Evolutionary conservation across 2,329 filamentous ascomycete genomes (phyloP).

Genomic region (Talaromyces islandicus): DNA sequence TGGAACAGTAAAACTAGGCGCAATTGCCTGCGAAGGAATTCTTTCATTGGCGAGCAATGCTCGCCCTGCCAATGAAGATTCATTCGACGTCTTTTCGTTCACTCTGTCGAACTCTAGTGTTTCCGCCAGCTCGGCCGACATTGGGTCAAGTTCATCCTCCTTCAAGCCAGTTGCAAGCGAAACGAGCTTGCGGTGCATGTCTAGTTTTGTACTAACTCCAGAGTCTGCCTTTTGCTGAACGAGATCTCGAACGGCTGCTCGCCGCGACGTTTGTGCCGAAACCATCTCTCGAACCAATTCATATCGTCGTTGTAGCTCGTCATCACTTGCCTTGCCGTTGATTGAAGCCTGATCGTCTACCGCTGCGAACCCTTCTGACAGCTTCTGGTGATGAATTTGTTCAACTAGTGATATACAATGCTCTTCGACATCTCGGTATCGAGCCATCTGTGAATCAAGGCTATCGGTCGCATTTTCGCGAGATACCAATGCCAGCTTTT

Average conservation of each 20-base stretch:
- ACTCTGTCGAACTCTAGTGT: conserved; percentile 39
- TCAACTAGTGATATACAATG: conserved; percentile 40
- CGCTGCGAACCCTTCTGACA: conserved; percentile 25
- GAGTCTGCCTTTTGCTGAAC: conserved; percentile 40
- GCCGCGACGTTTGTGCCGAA: conserved; percentile 28
- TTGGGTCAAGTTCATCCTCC: conserved; percentile 42
- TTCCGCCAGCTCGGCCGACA: conserved; percentile 41
- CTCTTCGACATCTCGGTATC: conserved; percentile 31
- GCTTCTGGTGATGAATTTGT: conserved; percentile 33
- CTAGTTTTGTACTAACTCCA: conserved; percentile 40
- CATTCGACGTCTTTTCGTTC: conserved; percentile 27
- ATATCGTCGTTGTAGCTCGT: conserved; percentile 27
- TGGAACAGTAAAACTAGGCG: conserved; percentile 22
- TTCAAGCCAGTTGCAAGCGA: conserved; percentile 41
- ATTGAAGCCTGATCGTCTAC: conserved; percentile 11
- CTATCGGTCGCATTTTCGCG: conserved; percentile 32
- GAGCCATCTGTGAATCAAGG: conserved; percentile 30
- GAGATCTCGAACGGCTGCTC: conserved; percentile 33
- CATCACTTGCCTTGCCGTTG: conserved; percentile 17
- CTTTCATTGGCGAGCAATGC: conserved; percentile 18
- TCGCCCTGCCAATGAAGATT: conserved; percentile 23
- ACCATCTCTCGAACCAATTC: conserved; percentile 26
- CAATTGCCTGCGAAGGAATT: conserved; percentile 16
- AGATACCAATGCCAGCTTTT: conserved; percentile 28
- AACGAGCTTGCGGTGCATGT: conserved; percentile 42